Conservation (phyloP, 73 alveolate genomes). For the Tetrahymena borealis region DNA sequence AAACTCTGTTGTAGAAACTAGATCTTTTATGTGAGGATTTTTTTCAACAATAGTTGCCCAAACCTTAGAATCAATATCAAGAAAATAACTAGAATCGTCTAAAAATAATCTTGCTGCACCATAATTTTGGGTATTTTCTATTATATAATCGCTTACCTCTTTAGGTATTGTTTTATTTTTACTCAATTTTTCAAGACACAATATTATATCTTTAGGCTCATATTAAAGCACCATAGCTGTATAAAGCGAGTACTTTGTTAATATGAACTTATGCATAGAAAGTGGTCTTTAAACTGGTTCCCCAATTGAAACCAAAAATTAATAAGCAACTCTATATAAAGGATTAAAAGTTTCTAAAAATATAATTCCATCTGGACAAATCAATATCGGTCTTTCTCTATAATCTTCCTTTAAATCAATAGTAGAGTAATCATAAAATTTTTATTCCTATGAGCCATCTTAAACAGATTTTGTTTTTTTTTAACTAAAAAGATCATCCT, state of each 20-base stretch:
- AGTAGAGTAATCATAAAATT: not conserved
- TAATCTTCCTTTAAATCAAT: not conserved
- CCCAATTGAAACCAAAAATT: slow-evolving; percentile 65
- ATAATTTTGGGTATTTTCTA: slow-evolving; percentile 50
- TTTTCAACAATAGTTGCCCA: not conserved
- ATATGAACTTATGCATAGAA: slow-evolving; percentile 62
- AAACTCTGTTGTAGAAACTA: not conserved
- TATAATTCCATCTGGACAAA: slow-evolving; percentile 32
- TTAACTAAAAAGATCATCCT: not conserved
- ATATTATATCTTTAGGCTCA: slow-evolving; percentile 55
- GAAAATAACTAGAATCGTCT: slow-evolving; percentile 52
- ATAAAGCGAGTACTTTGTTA: slow-evolving; percentile 49
- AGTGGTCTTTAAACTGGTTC: slow-evolving; percentile 69
- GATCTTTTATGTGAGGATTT: not conserved
- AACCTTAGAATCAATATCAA: slow-evolving; percentile 47
- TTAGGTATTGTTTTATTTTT: slow-evolving; percentile 57
- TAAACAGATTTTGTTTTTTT: not conserved
- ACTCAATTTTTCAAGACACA: slow-evolving; percentile 47
- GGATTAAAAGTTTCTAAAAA: slow-evolving; percentile 62
- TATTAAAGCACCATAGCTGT: slow-evolving; percentile 66
- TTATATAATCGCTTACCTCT: slow-evolving; percentile 40
- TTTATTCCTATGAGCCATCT: not conserved
- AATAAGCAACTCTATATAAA: slow-evolving; percentile 55
- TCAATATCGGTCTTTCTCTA: slow-evolving; percentile 22
- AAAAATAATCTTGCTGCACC: slow-evolving; percentile 60